Evolutionary conservation across 83 land plant genomes (phyloP), one percentile per base, ranked within the genome.

Genomic region (Picea mariana): DNA sequence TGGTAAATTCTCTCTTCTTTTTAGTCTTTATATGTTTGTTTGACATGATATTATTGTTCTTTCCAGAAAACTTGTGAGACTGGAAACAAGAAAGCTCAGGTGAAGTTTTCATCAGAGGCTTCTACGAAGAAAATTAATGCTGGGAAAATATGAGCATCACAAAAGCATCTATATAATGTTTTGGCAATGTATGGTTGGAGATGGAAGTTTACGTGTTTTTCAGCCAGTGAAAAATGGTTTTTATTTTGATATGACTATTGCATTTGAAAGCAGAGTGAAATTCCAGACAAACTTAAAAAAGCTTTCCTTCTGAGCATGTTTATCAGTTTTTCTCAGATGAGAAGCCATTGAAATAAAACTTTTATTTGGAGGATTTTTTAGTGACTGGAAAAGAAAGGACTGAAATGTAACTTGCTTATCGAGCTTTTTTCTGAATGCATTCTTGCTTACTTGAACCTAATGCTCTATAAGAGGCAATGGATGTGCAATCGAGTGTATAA

Each of bases 251-350:
- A 44, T 6, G 23, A 44, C 58, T 75, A 47, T 40, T 7, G 9
- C 26, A 21, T 23, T 75, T 44, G 26, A 73, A 47, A 52, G 77
- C 77, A 42, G 58, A 73, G 21, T 73, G 77, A 21, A 47, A 75
- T 75, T 23, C 27, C 17, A 75, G 77, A 75, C n/a, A 73, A 42
- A 2, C 24, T 73, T n/a, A 20, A 44, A 21, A 44, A 75, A 47
- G 58, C 59, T n/a, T 12, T 44, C 21, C 77, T 75, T n/a, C 13
- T 73, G n/a, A 20, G 49, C 31, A 75, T 21, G 58, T 7, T 75
- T 55, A 23, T 55, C 77, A 47, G 47, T 23, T 75, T 75, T 75
- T 20, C 59, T 75, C 77, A 75, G 27, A 75, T 49, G 58, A 75
- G 23, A 49, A 75, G 77, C 60, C 13, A 75, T 49, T 21, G 60